Evolutionary conservation across 2,329 filamentous ascomycete species (phyloP), one percentile per base, ranked within the genome.

Genomic region (Nigrospora sphaerica): DNA sequence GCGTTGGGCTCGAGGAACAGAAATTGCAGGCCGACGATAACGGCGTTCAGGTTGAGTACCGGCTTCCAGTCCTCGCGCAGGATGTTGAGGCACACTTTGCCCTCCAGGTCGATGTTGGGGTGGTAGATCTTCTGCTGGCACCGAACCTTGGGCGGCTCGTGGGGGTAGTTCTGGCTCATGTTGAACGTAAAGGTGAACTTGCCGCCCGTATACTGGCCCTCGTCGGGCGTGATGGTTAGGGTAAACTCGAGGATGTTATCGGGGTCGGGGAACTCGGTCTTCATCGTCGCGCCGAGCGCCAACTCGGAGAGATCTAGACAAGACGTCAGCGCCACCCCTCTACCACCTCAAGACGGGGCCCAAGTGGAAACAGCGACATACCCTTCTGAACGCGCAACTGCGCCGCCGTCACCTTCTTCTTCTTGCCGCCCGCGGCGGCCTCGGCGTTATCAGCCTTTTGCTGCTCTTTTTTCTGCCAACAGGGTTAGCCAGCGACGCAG

Each of bases 121-220:
- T 98, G 93, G 72, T 98, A 98, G 59, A 98, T 97, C 76, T 95
- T 97, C 70, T 98, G 88, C 57, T 84, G 86, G 72, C 93, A 97
- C 62, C 88, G 93, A 57, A 98, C 93, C 71, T 97, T 97, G 17
- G 93, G 93, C 52, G 93, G 91, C 65, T 97, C 91, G 71, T 97
- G 93, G 1, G 93, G 93, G 70, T 95, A 98, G 72, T 87, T 93
- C 63, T 92, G 87, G 68, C 88, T 90, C 72, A 98, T 95, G 52
- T 81, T 80, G 69, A 98, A 97, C 54, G 80, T 86, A 68, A 98
- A 98, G 49, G 83, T 82, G 71, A 97, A 98, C 49, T 75, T 74
- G 47, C 92, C 92, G 57, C 82, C 82, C 62, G 91, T 89, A 78
- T 98, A 98, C 74, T 83, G 81, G 65, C 82, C 83, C 75, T 93